A percentile compares a stretch with the other conserved stretches of the same genome.
phyloP scores from a whole-genome alignment of 1,284 basidiomycete genomes.

The Singerocomus inundabilis region DNA sequence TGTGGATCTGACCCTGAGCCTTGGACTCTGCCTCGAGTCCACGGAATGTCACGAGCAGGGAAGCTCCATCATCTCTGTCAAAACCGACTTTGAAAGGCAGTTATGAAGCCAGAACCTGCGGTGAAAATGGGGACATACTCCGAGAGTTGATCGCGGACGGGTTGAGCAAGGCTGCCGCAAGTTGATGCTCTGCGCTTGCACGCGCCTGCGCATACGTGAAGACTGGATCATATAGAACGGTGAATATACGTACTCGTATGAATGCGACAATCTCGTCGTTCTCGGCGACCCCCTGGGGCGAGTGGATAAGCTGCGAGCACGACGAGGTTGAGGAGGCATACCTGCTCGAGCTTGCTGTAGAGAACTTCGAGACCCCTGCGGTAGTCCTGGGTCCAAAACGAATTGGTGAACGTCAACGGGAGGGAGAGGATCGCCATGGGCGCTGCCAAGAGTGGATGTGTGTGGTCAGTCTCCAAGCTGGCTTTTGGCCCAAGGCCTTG shows the following conservation, averaged over 20 bases:
- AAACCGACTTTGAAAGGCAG: slow-evolving; percentile 57
- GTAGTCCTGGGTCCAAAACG: slow-evolving; percentile 92
- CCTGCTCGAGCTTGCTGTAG: slow-evolving; percentile 77
- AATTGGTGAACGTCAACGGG: slow-evolving; percentile 83
- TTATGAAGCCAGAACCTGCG: slow-evolving; percentile 1
- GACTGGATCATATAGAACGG: slow-evolving; percentile 2
- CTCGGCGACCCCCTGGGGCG: slow-evolving; percentile 65
- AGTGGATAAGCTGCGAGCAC: slow-evolving; percentile 24
- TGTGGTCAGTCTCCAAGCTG: slow-evolving; percentile 31
- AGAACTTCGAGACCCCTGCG: slow-evolving; percentile 76
- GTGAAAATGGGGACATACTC: slow-evolving; percentile 40
- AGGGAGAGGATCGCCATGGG: slow-evolving; percentile 82
- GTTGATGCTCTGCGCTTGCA: slow-evolving; percentile 58
- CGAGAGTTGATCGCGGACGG: slow-evolving; percentile 48
- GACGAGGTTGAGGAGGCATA: slow-evolving; percentile 32
- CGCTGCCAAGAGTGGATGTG: slow-evolving; percentile 3
- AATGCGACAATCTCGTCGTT: slow-evolving; percentile 81
- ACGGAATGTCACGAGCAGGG: slow-evolving; percentile 73
- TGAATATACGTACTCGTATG: slow-evolving; percentile 60
- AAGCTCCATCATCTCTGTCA: slow-evolving; percentile 73
- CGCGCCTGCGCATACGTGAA: slow-evolving; percentile 49
- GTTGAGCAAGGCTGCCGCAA: slow-evolving; percentile 57
- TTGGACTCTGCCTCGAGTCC: slow-evolving; percentile 71
- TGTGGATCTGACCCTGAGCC: slow-evolving; percentile 66
- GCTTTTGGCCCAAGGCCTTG: not conserved